phyloP scores from a whole-genome alignment of 306 rosid species.

The Arachis hypogaea region DNA sequence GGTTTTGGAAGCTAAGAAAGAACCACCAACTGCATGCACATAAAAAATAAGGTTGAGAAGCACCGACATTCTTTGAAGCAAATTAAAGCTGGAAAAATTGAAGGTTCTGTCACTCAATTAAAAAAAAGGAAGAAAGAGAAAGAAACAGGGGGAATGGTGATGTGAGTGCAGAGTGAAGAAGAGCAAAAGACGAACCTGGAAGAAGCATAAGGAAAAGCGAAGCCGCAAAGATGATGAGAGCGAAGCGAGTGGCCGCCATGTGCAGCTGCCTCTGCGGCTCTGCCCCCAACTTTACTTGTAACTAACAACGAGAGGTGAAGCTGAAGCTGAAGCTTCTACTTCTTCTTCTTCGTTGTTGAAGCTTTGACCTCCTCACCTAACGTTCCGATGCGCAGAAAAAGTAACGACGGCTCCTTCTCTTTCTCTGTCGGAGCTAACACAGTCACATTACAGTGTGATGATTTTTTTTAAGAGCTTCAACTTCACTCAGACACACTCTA shows the following conservation, averaged over 20 bases:
- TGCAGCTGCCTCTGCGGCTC: too few species aligned
- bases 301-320: background rate
- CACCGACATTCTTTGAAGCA: conserved; percentile 49
- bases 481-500: background rate
- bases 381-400: conserved; percentile 38
- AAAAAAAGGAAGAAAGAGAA: background rate
- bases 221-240: conserved; percentile 49
- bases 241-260: conserved; percentile 31
- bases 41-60: conserved; percentile 17
- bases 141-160: conserved; percentile 24
- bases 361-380: background rate
- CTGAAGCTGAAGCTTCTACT: background rate
- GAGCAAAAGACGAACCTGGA: conserved; percentile 62
- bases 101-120: background rate
- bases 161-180: background rate
- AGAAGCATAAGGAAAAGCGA: conserved; percentile 55
- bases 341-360: conserved; percentile 5
- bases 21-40: conserved; percentile 17
- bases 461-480: background rate
- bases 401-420: conserved; percentile 56
- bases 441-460: too few species aligned
- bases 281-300: too few species aligned
- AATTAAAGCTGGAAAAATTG: conserved; percentile 11
- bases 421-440: background rate
- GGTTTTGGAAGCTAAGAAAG: background rate